Evolutionary conservation across 129 eudicot species (phyloP), one percentile per base, ranked within the genome.

Genomic region (Flaveria trinervia): DNA sequence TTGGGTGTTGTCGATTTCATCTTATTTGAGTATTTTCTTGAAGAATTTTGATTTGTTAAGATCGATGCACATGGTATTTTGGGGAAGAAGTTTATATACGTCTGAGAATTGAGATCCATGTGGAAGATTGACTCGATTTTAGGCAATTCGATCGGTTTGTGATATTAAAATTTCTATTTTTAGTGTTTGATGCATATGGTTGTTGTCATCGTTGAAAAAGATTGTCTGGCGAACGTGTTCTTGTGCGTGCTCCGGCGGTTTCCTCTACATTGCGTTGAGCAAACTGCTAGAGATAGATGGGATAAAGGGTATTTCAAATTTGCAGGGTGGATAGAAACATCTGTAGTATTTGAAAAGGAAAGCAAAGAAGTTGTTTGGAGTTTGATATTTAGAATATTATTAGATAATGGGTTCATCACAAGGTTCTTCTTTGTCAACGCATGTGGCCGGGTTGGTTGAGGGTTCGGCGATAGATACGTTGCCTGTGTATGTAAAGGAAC

Each of bases 401-500:
- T 2, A 2, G 12, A 16, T 80, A 66, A 90, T 92, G 98, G 87
- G 77, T 71, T 84, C 92, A 77, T 83, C 98, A 15, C 93, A 88
- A 80, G 85, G 91, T 33, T 85, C 92, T 43, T 77, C 97, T 2
- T 85, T 92, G 74, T 86, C 88, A 2, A 70, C 88, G 9, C 85
- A 85, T 71, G 89, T 87, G 81, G 79, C 92, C 14, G 87, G 89
- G 17, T 81, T 89, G 64, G 87, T 84, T 46, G 96, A 88, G 71
- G 90, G 89, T 17, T 68, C 91, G 20, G 71, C 84, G 36, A 83
- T 95, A 0, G 99, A 91, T 86, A 70, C 78, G 5, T 71, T 95
- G 77, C 99, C 99, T 1, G 86, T 86, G 15, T 95, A 89, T 82
- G 97, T 85, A 7, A 91, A 90, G 86, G 99, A 95, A 72, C 77